Percentiles rank a stretch among this genome's conserved stretches.
Evolutionary conservation across 768 basidiomycete genomes (phyloP).

Genomic region (Ephemerocybe angulata): DNA sequence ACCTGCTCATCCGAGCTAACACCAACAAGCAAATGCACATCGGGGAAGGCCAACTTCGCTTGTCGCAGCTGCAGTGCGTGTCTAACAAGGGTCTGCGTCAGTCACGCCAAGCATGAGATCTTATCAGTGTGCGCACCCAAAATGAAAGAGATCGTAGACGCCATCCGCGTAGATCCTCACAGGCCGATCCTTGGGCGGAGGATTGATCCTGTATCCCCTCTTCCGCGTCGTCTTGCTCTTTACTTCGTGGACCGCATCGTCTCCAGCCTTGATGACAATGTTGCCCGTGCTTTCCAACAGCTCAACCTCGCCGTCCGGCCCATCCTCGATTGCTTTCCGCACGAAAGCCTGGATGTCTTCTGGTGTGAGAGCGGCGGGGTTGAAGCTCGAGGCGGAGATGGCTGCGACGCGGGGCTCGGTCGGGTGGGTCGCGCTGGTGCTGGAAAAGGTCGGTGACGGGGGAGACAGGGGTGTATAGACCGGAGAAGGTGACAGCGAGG

Average conservation of each 20-base stretch:
- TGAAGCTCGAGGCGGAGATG: conserved; percentile 40
- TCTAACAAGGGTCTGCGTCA: conserved; percentile 33
- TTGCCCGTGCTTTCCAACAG: conserved; percentile 1
- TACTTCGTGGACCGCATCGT: not conserved
- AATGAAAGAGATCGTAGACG: conserved; percentile 96
- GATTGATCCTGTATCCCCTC: conserved; percentile 70
- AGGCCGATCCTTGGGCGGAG: conserved; percentile 76
- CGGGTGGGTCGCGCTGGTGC: conserved; percentile 17
- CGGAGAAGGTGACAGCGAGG: conserved; percentile 32
- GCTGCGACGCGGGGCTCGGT: conserved; percentile 41
- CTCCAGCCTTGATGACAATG: not conserved
- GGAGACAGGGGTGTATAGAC: conserved; percentile 15
- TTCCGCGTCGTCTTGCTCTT: conserved; percentile 3
- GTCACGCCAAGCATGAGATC: not conserved
- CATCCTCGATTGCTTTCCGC: conserved; percentile 70
- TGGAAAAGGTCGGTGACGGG: conserved; percentile 4
- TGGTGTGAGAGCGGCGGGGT: conserved; percentile 62
- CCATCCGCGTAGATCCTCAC: conserved; percentile 94
- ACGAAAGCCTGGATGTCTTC: conserved; percentile 83
- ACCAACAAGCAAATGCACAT: conserved; percentile 89
- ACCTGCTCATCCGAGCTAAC: conserved; percentile 89
- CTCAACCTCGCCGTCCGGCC: conserved; percentile 40
- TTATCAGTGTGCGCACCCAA: conserved; percentile 55
- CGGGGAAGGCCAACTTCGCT: conserved; percentile 89
- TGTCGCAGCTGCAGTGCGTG: conserved; percentile 95